Evolutionary conservation across 2,329 filamentous ascomycete genomes (phyloP).

Genomic region (Penicillium crustosum): DNA sequence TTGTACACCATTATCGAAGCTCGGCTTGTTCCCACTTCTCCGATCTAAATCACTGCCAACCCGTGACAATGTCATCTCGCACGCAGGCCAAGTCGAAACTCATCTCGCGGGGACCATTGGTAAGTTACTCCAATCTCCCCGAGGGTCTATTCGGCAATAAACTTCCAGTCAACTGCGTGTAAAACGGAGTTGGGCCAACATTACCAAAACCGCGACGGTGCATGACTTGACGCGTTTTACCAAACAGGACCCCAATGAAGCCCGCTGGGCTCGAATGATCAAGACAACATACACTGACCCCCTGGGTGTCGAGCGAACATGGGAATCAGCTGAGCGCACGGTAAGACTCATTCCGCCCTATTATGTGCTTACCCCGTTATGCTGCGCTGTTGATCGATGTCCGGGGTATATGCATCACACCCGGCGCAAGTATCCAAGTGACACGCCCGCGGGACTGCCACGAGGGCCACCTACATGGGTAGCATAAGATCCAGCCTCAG

Average conservation of each 20-base stretch:
- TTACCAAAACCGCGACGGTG: not conserved
- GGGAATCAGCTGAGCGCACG: slow-evolving; percentile 48
- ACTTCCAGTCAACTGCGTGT: not conserved
- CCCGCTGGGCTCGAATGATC: slow-evolving; percentile 45
- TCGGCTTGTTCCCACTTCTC: not conserved
- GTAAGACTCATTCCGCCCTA: slow-evolving; percentile 26
- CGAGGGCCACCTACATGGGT: not conserved
- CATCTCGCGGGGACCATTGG: slow-evolving; percentile 36
- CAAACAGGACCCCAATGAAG: slow-evolving; percentile 38
- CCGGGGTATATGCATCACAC: not conserved
- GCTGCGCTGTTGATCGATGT: not conserved
- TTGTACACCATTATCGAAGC: not conserved
- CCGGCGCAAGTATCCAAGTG: not conserved
- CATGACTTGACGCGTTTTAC: not conserved
- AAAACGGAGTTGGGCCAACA: not conserved
- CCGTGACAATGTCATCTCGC: slow-evolving; percentile 22
- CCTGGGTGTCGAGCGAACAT: slow-evolving; percentile 42
- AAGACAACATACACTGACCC: slow-evolving; percentile 47
- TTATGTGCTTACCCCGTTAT: slow-evolving; percentile 5
- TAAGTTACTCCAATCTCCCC: slow-evolving; percentile 18
- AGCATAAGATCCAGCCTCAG: not conserved
- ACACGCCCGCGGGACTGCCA: not conserved
- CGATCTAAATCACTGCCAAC: not conserved
- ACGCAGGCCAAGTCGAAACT: slow-evolving; percentile 31
- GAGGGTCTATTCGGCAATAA: not conserved